Conservation (phyloP, 73 alveolate species). For the Halteria grandinella region DNA sequence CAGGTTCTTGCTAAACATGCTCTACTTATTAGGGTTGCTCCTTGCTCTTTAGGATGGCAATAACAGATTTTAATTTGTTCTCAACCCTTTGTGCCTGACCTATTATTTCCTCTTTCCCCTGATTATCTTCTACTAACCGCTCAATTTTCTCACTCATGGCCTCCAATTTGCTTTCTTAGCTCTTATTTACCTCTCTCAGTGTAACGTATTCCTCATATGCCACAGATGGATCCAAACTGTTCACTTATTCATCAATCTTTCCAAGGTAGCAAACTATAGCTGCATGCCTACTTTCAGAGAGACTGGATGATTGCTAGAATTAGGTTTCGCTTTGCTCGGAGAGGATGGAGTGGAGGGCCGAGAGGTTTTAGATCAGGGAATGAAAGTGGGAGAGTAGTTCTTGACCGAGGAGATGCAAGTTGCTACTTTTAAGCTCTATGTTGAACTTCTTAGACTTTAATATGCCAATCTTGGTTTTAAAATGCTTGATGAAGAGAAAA, state of each 20-base stretch:
- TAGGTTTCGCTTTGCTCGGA: neutral
- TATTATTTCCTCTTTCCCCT: too few species aligned
- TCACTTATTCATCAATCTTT: constrained; percentile 15
- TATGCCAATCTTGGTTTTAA: constrained; percentile 1
- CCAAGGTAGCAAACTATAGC: too few species aligned
- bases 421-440: constrained; percentile 30
- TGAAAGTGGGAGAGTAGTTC: constrained; percentile 2
- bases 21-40: too few species aligned
- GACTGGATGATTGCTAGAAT: neutral
- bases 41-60: too few species aligned
- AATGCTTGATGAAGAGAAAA: neutral
- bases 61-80: too few species aligned
- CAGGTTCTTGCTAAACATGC: too few species aligned
- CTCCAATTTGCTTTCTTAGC: neutral
- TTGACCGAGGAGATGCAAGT: constrained; percentile 17
- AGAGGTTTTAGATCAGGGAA: too few species aligned
- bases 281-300: too few species aligned
- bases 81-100: too few species aligned
- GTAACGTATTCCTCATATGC: constrained; percentile 8
- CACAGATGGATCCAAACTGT: neutral
- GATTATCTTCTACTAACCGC: too few species aligned
- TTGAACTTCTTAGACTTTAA: constrained; percentile 1
- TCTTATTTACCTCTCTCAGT: too few species aligned
- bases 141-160: constrained; percentile 6
- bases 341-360: too few species aligned